phyloP scores from a whole-genome alignment of 2,329 filamentous ascomycete genomes.

The Chaetothyriales sp. region DNA sequence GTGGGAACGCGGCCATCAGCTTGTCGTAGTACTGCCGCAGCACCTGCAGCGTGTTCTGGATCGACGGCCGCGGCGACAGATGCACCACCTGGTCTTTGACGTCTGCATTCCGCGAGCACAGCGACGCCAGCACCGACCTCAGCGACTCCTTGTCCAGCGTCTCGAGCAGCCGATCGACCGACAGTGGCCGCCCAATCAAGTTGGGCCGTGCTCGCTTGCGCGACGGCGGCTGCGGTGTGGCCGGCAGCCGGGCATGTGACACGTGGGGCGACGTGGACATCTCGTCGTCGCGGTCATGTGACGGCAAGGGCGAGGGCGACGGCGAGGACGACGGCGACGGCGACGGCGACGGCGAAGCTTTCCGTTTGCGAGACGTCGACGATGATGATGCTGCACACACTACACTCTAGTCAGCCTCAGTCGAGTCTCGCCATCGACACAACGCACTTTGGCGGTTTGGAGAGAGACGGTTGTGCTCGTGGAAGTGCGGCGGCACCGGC shows the following conservation, averaged over 20 bases:
- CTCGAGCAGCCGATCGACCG: constrained; percentile 70
- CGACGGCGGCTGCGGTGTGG: constrained; percentile 55
- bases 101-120: constrained; percentile 79
- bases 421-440: background rate
- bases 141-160: constrained; percentile 78
- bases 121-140: constrained; percentile 70
- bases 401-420: constrained; percentile 1
- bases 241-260: constrained; percentile 61
- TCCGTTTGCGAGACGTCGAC: constrained; percentile 55
- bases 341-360: constrained; percentile 39
- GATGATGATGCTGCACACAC: constrained; percentile 19
- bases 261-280: constrained; percentile 81
- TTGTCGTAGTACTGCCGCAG: constrained; percentile 67
- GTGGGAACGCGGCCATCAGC: constrained; percentile 68
- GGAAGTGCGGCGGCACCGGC: constrained; percentile 49
- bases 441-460: constrained; percentile 46
- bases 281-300: constrained; percentile 40
- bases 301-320: constrained; percentile 8
- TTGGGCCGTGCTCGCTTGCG: constrained; percentile 57
- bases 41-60: constrained; percentile 65
- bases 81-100: constrained; percentile 73
- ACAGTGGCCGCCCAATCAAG: constrained; percentile 50
- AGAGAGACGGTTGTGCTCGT: constrained; percentile 46
- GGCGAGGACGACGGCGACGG: background rate
- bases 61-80: constrained; percentile 74